Percentiles rank a stretch among this genome's conserved stretches.
These are phyloP conservation scores for Teunomyces barrocoloradensis DNA, from an alignment of 805 yeast species.

Conservation along the genomic window DNA sequence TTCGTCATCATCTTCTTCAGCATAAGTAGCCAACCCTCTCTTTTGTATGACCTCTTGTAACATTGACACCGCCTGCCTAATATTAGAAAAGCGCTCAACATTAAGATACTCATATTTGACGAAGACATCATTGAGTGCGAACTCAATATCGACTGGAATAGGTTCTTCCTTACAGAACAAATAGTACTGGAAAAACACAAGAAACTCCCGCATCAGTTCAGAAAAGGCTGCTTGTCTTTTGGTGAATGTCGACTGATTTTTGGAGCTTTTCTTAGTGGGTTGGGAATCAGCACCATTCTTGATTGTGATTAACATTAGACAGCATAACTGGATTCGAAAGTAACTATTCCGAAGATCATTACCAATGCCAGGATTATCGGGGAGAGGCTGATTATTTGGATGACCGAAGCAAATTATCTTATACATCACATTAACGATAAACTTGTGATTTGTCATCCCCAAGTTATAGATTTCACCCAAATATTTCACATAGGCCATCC, in stretches of 20 bases:
- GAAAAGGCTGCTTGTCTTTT: background rate
- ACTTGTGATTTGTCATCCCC: constrained; percentile 44
- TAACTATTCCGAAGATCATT: constrained; percentile 68
- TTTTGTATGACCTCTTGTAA: constrained; percentile 31
- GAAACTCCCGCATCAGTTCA: constrained; percentile 27
- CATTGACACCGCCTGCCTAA: constrained; percentile 43
- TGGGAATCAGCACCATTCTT: constrained; percentile 9
- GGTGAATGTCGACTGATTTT: constrained; percentile 2
- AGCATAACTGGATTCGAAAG: constrained; percentile 62
- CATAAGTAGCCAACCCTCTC: constrained; percentile 4
- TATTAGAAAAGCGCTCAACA: constrained; percentile 32
- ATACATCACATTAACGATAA: constrained; percentile 52
- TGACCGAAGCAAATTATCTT: constrained; percentile 65
- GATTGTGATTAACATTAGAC: constrained; percentile 23
- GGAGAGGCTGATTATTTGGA: constrained; percentile 51
- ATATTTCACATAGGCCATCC: constrained; percentile 61
- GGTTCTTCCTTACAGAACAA: constrained; percentile 58
- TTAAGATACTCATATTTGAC: constrained; percentile 24
- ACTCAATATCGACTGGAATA: constrained; percentile 60
- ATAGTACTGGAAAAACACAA: constrained; percentile 71
- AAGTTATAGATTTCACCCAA: constrained; percentile 55
- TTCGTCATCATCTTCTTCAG: constrained; percentile 15
- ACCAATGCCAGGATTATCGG: constrained; percentile 43
- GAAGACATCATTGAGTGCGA: constrained; percentile 48
- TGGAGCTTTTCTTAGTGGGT: constrained; percentile 1